Conservation (phyloP, 768 basidiomycete species). For the Tricholoma saponaceum region DNA sequence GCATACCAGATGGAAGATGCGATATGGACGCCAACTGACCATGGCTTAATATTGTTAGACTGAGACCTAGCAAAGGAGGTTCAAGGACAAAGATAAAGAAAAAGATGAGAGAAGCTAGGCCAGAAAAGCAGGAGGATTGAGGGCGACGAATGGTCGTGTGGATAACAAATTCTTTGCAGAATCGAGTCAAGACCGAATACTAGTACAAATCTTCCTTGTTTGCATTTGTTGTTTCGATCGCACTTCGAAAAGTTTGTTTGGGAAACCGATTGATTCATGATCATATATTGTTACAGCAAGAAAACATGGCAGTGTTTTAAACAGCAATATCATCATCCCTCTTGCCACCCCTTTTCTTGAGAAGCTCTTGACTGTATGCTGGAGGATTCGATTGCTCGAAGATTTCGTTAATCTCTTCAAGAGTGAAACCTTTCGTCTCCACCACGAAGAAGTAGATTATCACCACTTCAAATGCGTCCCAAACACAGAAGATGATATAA, state of each 20-base stretch:
- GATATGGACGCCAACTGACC: constrained; percentile 24
- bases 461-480: constrained; percentile 44
- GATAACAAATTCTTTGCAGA: constrained; percentile 19
- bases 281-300: too few relatives aligned
- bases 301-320: too few relatives aligned
- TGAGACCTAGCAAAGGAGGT: constrained; percentile 5
- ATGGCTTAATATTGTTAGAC: constrained; percentile 15
- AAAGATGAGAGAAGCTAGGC: constrained; percentile 4
- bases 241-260: too few relatives aligned
- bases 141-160: constrained; percentile 32
- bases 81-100: constrained; percentile 8
- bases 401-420: constrained; percentile 48
- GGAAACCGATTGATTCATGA: too few relatives aligned
- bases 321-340: neutral
- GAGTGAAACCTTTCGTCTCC: constrained; percentile 47
- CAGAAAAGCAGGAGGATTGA: constrained; percentile 20
- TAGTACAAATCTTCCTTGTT: constrained; percentile 21
- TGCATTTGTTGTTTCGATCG: constrained; percentile 21
- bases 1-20: constrained; percentile 6
- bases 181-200: constrained; percentile 7
- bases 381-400: constrained; percentile 40
- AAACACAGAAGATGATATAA: constrained; percentile 45
- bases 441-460: constrained; percentile 46
- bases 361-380: constrained; percentile 27
- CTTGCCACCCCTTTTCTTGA: constrained; percentile 3